Percentiles rank a stretch among this genome's conserved stretches.
These are phyloP conservation scores for Rauvolfia tetraphylla DNA, from an alignment of 257 asterid genomes.

Conservation along the genomic window DNA sequence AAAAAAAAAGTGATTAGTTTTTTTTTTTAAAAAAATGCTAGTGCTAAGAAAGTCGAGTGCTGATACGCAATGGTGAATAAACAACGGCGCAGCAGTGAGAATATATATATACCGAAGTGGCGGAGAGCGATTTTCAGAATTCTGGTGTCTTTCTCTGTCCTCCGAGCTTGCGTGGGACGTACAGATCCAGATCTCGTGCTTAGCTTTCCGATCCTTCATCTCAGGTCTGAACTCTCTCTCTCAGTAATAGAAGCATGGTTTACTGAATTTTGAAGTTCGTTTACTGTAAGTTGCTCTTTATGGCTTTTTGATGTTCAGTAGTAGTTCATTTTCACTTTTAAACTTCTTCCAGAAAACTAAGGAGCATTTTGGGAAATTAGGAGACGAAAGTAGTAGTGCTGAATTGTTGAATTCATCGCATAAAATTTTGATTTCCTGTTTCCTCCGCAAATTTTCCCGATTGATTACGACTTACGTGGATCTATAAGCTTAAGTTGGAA, in stretches of 20 bases:
- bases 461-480: constrained; percentile 3
- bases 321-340: not conserved
- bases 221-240: constrained; percentile 5
- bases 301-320: not conserved
- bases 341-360: constrained; percentile 7
- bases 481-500: constrained; percentile 3
- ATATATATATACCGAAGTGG: too few relatives aligned
- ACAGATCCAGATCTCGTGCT: constrained; percentile 26
- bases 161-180: not conserved
- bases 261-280: not conserved
- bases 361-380: not conserved
- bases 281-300: not conserved
- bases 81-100: too few relatives aligned
- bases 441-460: not conserved
- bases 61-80: too few relatives aligned
- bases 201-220: not conserved
- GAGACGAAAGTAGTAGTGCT: not conserved
- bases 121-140: not conserved
- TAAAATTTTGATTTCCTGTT: not conserved
- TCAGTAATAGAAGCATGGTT: not conserved
- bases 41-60: too few relatives aligned
- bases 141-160: constrained; percentile 8
- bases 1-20: too few relatives aligned
- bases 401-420: not conserved
- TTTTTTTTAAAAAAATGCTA: too few relatives aligned